A percentile compares a stretch with the other conserved stretches of the same genome.
Conservation (phyloP, 2,329 filamentous ascomycete species). For the Didymella glomerata region DNA sequence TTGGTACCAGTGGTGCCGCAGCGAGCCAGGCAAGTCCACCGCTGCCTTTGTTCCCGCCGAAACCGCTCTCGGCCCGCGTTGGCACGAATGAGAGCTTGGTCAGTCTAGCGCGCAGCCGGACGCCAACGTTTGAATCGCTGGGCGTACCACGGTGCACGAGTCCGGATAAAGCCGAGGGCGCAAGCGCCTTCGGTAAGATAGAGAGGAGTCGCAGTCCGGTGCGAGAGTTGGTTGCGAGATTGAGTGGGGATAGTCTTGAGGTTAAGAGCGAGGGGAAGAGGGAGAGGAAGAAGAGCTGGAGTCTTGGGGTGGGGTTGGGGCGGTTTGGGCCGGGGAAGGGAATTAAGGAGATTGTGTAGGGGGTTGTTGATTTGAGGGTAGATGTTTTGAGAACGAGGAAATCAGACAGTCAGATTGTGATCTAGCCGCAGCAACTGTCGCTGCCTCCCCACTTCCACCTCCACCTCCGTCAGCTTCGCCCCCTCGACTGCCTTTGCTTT, state of each 20-base stretch:
- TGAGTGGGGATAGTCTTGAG: slow-evolving; percentile 26
- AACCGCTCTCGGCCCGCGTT: background rate
- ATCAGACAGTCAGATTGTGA: too few species aligned
- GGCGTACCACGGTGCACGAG: slow-evolving; percentile 12
- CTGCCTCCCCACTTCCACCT: background rate
- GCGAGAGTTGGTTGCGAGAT: slow-evolving; percentile 21
- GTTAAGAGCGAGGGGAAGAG: slow-evolving; percentile 21
- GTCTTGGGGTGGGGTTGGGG: slow-evolving; percentile 32
- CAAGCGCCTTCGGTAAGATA: background rate
- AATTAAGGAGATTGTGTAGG: slow-evolving; percentile 40
- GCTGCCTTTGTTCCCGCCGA: slow-evolving; percentile 1
- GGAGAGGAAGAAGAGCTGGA: slow-evolving; percentile 43
- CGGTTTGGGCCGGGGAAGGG: slow-evolving; percentile 34
- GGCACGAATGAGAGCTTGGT: slow-evolving; percentile 1
- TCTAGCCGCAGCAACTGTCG: background rate
- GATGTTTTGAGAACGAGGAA: too few species aligned
- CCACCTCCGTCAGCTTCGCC: background rate
- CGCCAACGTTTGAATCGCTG: slow-evolving; percentile 17
- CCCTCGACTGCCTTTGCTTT: background rate
- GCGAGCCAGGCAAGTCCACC: background rate
- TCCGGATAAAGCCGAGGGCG: background rate
- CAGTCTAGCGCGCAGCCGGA: slow-evolving; percentile 1
- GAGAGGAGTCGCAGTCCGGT: slow-evolving; percentile 9
- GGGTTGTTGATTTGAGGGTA: too few species aligned
- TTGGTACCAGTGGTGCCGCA: too few species aligned